Conservation (phyloP, 257 asterid species). For the Handroanthus guayacan region DNA sequence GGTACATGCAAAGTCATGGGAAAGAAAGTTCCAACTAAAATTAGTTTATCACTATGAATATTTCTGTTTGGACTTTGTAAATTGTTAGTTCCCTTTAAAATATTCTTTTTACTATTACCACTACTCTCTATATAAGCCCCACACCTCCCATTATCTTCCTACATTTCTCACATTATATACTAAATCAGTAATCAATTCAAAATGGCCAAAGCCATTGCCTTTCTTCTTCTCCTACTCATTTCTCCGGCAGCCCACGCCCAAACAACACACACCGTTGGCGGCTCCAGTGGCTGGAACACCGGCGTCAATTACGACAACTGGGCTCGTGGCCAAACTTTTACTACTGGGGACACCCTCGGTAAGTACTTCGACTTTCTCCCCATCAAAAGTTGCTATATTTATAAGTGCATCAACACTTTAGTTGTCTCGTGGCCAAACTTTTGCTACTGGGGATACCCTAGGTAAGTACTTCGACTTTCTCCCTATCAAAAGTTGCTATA, state of each 20-base stretch:
- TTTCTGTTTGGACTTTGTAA: background rate
- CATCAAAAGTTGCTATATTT: background rate
- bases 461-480: constrained; percentile 44
- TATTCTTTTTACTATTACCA: background rate
- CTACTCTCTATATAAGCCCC: constrained; percentile 2
- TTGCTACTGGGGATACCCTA: constrained; percentile 55
- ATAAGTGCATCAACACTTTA: no score
- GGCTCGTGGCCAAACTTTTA: constrained; percentile 54
- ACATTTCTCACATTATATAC: background rate
- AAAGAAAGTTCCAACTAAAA: no score
- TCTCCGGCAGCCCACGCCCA: constrained; percentile 51
- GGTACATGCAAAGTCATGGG: background rate
- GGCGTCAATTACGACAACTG: constrained; percentile 46
- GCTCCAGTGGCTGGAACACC: constrained; percentile 50
- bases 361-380: constrained; percentile 30
- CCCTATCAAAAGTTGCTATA: background rate
- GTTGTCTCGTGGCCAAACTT: constrained; percentile 47
- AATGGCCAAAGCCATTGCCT: constrained; percentile 42
- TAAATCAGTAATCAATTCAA: background rate
- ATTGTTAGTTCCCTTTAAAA: constrained; percentile 18
- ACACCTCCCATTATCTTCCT: constrained; percentile 5
- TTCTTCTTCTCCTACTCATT: constrained; percentile 43
- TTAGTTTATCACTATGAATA: background rate
- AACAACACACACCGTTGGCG: constrained; percentile 60
- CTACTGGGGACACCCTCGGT: constrained; percentile 59